Evolutionary conservation across 2,329 filamentous ascomycete species (phyloP).

Genomic region (Sordariomycetes sp.): DNA sequence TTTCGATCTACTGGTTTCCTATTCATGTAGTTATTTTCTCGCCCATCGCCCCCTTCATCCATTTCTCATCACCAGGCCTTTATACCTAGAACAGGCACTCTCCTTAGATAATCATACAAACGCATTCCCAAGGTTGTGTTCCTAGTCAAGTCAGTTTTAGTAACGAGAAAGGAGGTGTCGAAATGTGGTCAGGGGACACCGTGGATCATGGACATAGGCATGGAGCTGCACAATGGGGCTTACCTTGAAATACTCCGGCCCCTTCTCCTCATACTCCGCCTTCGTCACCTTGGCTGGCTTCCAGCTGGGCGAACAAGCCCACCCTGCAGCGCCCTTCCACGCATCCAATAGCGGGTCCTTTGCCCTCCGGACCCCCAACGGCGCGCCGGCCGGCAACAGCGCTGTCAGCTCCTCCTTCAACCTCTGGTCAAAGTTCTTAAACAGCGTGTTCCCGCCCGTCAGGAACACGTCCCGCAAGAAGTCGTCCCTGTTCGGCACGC

Average conservation of each 20-base stretch:
- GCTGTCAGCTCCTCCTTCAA: slow-evolving; percentile 62
- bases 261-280: slow-evolving; percentile 86
- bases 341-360: slow-evolving; percentile 73
- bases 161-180: slow-evolving; percentile 6
- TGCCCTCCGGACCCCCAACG: slow-evolving; percentile 63
- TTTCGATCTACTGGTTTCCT: background rate
- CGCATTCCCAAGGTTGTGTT: slow-evolving; percentile 57
- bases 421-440: slow-evolving; percentile 77
- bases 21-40: background rate
- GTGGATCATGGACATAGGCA: background rate
- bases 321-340: slow-evolving; percentile 85
- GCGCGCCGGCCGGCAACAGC: slow-evolving; percentile 58
- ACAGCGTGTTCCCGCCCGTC: slow-evolving; percentile 86
- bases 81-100: background rate
- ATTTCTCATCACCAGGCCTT: background rate
- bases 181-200: background rate
- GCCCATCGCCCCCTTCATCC: background rate
- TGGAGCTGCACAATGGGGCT: slow-evolving; percentile 12
- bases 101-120: slow-evolving; percentile 25
- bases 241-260: slow-evolving; percentile 85
- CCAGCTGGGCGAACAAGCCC: slow-evolving; percentile 56
- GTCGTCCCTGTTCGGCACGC: slow-evolving; percentile 46
- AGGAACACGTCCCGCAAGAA: slow-evolving; percentile 83
- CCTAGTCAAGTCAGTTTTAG: slow-evolving; percentile 26
- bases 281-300: slow-evolving; percentile 58